A percentile compares a stretch with the other conserved stretches of the same genome.
phyloP scores from a whole-genome alignment of 306 rosid species.

The Sindora glabra region DNA sequence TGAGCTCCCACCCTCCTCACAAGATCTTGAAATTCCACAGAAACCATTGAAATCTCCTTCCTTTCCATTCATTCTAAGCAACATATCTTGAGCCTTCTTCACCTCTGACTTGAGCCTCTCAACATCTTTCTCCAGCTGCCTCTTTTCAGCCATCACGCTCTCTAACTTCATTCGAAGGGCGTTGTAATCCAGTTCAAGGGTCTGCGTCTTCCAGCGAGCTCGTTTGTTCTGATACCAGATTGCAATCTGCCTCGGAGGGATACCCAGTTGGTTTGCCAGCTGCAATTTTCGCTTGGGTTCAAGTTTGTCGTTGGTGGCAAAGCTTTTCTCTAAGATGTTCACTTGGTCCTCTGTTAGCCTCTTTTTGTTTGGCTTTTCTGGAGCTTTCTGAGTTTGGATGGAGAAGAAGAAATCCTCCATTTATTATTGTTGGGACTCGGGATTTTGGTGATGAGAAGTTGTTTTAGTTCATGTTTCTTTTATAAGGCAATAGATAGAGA shows the following conservation, averaged over 20 bases:
- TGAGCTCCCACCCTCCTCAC: conserved; percentile 23
- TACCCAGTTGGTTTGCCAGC: conserved; percentile 44
- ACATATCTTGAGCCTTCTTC: conserved; percentile 27
- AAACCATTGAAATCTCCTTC: neutral
- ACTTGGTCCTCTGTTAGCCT: conserved; percentile 52
- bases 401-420: conserved; percentile 29
- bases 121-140: conserved; percentile 43
- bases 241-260: conserved; percentile 52
- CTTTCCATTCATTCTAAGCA: conserved; percentile 17
- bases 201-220: conserved; percentile 54
- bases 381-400: conserved; percentile 18
- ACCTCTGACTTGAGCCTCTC: conserved; percentile 43
- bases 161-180: conserved; percentile 37
- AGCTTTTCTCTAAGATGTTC: conserved; percentile 45
- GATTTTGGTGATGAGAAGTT: neutral
- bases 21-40: conserved; percentile 14
- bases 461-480: neutral
- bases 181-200: conserved; percentile 37
- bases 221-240: conserved; percentile 71
- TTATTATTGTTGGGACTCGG: neutral
- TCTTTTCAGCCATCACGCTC: conserved; percentile 38
- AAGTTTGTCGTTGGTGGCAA: conserved; percentile 43
- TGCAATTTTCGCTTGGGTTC: conserved; percentile 37
- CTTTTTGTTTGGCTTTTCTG: conserved; percentile 24
- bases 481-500: conserved; percentile 8